Evolutionary conservation across 768 basidiomycete species (phyloP), one percentile per base, ranked within the genome.

Genomic region (Auriscalpium vulgare): DNA sequence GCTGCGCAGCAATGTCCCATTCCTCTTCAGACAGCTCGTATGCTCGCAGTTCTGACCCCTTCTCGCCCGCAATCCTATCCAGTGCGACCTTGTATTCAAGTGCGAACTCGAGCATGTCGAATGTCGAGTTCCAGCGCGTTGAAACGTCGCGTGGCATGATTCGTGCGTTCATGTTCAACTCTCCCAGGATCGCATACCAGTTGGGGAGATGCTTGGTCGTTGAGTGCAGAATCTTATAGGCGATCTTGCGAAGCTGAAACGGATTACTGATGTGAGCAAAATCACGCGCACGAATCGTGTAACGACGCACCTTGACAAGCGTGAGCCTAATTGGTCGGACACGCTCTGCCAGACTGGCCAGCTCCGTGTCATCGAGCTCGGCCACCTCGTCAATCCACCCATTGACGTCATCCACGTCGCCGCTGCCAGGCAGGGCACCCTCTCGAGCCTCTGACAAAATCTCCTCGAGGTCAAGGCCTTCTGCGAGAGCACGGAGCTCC

Each of bases 91-190:
- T 57, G 54, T 74, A 69, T 6, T 67, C 44, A 9, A 68, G 10
- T 0, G 69, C 67, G 56, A 71, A 68, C 1, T 62, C 46, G 1
- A 76, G 56, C 73, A 77, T 75, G 50, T 73, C 63, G 43, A 60
- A 72, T 0, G 68, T 72, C 6, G 68, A 73, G 46, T 75, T 73
- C 75, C 73, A 76, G 0, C 66, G 57, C 0, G 73, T 75, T 3
- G 54, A 21, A 1, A 77, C 69, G 56, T 78, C 71, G 2, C 68
- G 64, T 1, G 74, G 74, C 59, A 76, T 71, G 14, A 67, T 63
- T 2, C 61, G 55, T 0, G n/a, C 10, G 0, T 47, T 9, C 3
- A 71, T 49, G 0, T 61, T 40, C 7, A 57, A 46, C 1, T 62
- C 55, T 2, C 60, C 10, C 0, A 71, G 47, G 6, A 47, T 55